Evolutionary conservation across 345 rosid species (phyloP).

Genomic region (Salix caprea): DNA sequence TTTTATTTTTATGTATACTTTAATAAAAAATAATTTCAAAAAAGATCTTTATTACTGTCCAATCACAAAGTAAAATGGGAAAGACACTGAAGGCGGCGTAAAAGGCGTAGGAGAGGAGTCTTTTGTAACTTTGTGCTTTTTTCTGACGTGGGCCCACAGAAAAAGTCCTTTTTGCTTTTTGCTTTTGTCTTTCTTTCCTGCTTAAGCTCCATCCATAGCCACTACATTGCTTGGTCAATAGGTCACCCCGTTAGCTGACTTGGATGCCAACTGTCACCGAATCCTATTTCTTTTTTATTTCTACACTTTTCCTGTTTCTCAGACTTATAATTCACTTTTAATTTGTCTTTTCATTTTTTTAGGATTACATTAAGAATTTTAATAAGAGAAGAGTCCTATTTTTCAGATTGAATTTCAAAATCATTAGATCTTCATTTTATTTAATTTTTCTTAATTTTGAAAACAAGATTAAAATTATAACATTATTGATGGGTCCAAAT

Average conservation of each 20-base stretch:
- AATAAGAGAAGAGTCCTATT: neutral
- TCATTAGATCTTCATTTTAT: too few relatives aligned
- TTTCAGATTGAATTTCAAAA: too few relatives aligned
- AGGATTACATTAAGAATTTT: neutral
- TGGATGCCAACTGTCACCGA: slow-evolving; percentile 40
- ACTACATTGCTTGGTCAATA: slow-evolving; percentile 21
- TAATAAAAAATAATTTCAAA: too few relatives aligned
- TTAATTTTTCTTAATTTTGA: too few relatives aligned
- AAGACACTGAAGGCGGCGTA: slow-evolving; percentile 54
- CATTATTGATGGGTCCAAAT: neutral
- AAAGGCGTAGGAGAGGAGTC: slow-evolving; percentile 14
- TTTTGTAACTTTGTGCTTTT: neutral
- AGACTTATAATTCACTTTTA: neutral
- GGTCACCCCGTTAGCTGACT: slow-evolving; percentile 28
- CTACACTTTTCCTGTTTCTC: neutral
- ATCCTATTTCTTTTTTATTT: neutral
- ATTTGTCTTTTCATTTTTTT: neutral
- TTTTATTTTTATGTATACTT: too few relatives aligned
- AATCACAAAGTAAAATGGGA: too few relatives aligned
- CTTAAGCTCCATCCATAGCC: slow-evolving; percentile 38
- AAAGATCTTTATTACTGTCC: too few relatives aligned
- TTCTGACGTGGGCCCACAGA: neutral
- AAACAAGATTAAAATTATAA: too few relatives aligned
- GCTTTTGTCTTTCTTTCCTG: slow-evolving; percentile 9
- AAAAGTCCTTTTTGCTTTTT: neutral